Evolutionary conservation across 331 rosid species (phyloP).

Genomic region (Ulmus americana): DNA sequence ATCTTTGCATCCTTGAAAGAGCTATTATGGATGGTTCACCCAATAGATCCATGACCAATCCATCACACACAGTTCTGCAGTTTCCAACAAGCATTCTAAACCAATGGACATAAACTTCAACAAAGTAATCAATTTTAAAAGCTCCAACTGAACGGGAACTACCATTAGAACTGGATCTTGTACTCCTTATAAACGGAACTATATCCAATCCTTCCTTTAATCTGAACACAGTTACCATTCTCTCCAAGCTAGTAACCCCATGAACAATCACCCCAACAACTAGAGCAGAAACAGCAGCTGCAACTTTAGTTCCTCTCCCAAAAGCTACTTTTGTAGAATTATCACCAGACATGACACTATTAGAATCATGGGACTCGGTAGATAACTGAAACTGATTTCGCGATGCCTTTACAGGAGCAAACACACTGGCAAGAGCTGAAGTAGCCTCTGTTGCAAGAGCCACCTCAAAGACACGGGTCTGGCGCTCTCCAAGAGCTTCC

Average conservation of each 20-base stretch:
- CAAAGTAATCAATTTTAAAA: constrained; percentile 56
- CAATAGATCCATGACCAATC: constrained; percentile 80
- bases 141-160: constrained; percentile 73
- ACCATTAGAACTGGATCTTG: constrained; percentile 85
- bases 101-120: constrained; percentile 89
- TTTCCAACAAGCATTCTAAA: constrained; percentile 92
- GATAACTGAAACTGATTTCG: constrained; percentile 76
- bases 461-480: constrained; percentile 90
- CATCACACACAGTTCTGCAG: constrained; percentile 80
- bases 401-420: constrained; percentile 72
- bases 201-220: constrained; percentile 87
- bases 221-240: constrained; percentile 79
- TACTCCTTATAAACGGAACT: constrained; percentile 67
- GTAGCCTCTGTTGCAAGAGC: constrained; percentile 90
- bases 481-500: constrained; percentile 99
- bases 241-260: constrained; percentile 85
- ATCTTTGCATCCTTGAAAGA: constrained; percentile 87
- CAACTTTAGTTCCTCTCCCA: constrained; percentile 64
- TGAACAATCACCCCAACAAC: constrained; percentile 70
- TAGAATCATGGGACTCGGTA: constrained; percentile 64
- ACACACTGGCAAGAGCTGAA: constrained; percentile 63
- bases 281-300: constrained; percentile 92
- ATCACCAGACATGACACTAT: constrained; percentile 48
- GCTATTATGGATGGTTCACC: constrained; percentile 82
- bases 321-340: constrained; percentile 39